Evolutionary conservation across 805 yeast species (phyloP).

Genomic region (Scheffersomyces lignosus): DNA sequence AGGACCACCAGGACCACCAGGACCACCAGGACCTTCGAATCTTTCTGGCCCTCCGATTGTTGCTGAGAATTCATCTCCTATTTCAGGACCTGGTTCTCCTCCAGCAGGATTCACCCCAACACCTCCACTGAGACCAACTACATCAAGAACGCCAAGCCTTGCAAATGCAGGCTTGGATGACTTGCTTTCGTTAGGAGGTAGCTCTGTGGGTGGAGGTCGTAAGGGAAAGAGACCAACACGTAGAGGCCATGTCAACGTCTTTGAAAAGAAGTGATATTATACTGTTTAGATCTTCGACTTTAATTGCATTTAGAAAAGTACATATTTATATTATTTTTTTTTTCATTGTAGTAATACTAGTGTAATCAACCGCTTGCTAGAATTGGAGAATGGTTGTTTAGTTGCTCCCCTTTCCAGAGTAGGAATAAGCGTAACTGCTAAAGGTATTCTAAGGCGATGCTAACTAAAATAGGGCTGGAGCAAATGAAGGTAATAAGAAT

Average conservation of each 20-base stretch:
- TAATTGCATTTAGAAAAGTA: too few relatives aligned
- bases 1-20: slow-evolving; percentile 7
- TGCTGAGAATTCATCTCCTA: slow-evolving; percentile 18
- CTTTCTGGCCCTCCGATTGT: slow-evolving; percentile 23
- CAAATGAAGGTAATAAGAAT: too few relatives aligned
- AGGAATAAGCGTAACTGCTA: too few relatives aligned
- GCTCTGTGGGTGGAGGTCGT: slow-evolving; percentile 17
- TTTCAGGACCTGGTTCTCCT: slow-evolving; percentile 1
- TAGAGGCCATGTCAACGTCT: slow-evolving; percentile 64
- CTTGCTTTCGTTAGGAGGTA: slow-evolving; percentile 32
- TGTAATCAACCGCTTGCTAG: too few relatives aligned
- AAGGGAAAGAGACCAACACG: slow-evolving; percentile 31
- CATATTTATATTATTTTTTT: too few relatives aligned
- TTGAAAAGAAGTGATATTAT: slow-evolving; percentile 34
- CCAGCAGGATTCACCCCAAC: neutral
- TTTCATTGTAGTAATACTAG: too few relatives aligned
- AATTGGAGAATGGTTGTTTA: too few relatives aligned
- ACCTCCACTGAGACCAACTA: neutral
- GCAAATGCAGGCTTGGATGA: slow-evolving; percentile 45
- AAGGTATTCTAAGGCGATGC: too few relatives aligned
- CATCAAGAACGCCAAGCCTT: slow-evolving; percentile 18
- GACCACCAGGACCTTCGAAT: slow-evolving; percentile 8
- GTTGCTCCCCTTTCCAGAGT: too few relatives aligned
- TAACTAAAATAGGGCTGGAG: too few relatives aligned
- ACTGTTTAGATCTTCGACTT: too few relatives aligned